These are phyloP conservation scores for Achaetomiella virescens DNA, from an alignment of 495 filamentous ascomycete species.

Conservation along the genomic window DNA sequence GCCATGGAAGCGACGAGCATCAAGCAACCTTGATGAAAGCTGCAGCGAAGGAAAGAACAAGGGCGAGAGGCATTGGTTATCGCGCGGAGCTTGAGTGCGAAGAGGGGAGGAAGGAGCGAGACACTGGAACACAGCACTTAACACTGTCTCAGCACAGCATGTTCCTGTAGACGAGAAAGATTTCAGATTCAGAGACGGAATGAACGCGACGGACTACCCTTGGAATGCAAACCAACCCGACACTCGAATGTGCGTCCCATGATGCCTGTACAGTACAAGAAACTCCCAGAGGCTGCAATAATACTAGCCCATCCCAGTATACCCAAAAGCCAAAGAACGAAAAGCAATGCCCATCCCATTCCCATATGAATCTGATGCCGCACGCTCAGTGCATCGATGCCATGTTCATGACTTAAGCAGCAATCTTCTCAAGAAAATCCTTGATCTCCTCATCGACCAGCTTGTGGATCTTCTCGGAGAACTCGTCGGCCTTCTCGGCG, in stretches of 20 bases:
- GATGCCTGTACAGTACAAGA: slow-evolving; percentile 39
- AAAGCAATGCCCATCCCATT: slow-evolving; percentile 1
- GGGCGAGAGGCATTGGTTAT: too few relatives aligned
- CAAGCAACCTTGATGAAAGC: neutral
- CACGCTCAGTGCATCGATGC: neutral
- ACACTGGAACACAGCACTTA: neutral
- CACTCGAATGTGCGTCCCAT: slow-evolving; percentile 14
- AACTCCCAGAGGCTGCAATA: slow-evolving; percentile 26
- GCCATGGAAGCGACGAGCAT: neutral
- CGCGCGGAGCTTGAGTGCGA: neutral
- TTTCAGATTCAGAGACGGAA: slow-evolving; percentile 1
- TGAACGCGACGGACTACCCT: slow-evolving; percentile 9
- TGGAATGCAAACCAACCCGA: slow-evolving; percentile 21
- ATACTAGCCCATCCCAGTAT: slow-evolving; percentile 19
- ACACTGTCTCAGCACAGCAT: too few relatives aligned
- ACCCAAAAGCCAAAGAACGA: slow-evolving; percentile 11
- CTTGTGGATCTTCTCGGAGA: slow-evolving; percentile 49
- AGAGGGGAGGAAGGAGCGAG: neutral
- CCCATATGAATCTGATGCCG: neutral
- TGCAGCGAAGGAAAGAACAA: neutral
- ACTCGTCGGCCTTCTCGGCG: slow-evolving; percentile 41
- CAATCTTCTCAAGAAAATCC: slow-evolving; percentile 60
- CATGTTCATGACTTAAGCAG: slow-evolving; percentile 25
- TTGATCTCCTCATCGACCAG: slow-evolving; percentile 60
- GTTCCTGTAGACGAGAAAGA: neutral